These are phyloP conservation scores for Lippia alba DNA, from an alignment of 305 asterid genomes.

Conservation along the genomic window DNA sequence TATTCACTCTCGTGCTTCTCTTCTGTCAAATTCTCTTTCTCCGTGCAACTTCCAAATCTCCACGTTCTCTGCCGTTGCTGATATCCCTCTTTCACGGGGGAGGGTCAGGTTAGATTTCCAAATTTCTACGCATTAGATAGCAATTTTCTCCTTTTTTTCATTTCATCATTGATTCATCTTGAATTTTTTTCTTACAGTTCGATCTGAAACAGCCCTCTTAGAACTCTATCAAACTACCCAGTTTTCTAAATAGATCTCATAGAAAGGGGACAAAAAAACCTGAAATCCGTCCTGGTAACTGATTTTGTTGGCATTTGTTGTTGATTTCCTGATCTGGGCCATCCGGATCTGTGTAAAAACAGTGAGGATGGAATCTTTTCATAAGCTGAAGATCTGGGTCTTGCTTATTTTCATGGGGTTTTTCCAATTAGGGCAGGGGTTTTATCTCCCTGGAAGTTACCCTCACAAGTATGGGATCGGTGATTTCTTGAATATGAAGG, in stretches of 20 bases:
- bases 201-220: conserved; percentile 32
- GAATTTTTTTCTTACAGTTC: neutral
- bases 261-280: neutral
- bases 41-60: conserved; percentile 21
- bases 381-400: conserved; percentile 49
- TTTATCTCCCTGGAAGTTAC: conserved; percentile 73
- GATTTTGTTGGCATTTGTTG: conserved; percentile 31
- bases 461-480: conserved; percentile 67
- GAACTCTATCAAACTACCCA: conserved; percentile 19
- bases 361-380: conserved; percentile 45
- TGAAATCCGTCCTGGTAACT: conserved; percentile 25
- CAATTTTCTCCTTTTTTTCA: conserved; percentile 17
- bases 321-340: conserved; percentile 40
- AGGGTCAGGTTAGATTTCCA: conserved; percentile 36
- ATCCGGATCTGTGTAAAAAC: conserved; percentile 44
- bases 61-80: conserved; percentile 31
- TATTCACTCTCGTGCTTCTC: conserved; percentile 14
- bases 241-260: conserved; percentile 39
- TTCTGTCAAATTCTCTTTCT: neutral
- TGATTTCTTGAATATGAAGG: conserved; percentile 63
- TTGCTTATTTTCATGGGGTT: conserved; percentile 39
- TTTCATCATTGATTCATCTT: conserved; percentile 24
- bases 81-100: conserved; percentile 27
- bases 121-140: conserved; percentile 12
- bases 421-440: conserved; percentile 48